Evolutionary conservation across 2,329 filamentous ascomycete species (phyloP).

Genomic region (Diaporthe australafricana): DNA sequence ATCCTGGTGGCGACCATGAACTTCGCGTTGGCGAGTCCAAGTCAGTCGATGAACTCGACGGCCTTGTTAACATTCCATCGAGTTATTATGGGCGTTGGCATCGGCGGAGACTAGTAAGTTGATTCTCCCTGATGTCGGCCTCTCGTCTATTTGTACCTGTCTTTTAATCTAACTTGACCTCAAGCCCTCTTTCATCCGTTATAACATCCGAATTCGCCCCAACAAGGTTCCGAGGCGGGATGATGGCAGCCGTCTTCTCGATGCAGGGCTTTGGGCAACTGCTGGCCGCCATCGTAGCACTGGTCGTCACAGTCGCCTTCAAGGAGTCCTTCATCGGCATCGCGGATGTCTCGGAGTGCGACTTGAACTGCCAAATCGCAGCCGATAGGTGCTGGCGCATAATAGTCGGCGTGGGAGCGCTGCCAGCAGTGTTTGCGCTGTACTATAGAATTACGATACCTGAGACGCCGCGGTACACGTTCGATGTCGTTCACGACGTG

Average conservation of each 20-base stretch:
- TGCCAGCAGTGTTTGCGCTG: conserved; percentile 83
- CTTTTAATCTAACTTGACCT: background rate
- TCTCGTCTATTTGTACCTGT: background rate
- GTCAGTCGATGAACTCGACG: conserved; percentile 68
- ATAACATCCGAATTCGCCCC: conserved; percentile 89
- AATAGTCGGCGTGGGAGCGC: conserved; percentile 81
- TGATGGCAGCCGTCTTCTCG: conserved; percentile 86
- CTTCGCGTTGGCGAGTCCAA: conserved; percentile 72
- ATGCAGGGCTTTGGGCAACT: conserved; percentile 90
- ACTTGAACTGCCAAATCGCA: conserved; percentile 72
- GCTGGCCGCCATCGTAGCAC: conserved; percentile 74
- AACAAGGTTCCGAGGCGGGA: conserved; percentile 83
- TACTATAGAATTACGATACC: conserved; percentile 89
- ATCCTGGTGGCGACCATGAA: conserved; percentile 78
- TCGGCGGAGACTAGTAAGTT: conserved; percentile 78
- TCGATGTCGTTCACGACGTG: conserved; percentile 81
- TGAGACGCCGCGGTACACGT: conserved; percentile 75
- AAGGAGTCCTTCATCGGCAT: conserved; percentile 60
- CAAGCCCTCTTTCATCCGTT: conserved; percentile 75
- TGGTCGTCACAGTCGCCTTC: conserved; percentile 76
- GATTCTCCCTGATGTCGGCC: no score
- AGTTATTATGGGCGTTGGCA: conserved; percentile 81
- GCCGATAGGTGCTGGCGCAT: conserved; percentile 87
- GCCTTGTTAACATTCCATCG: conserved; percentile 80
- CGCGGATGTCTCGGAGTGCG: conserved; percentile 61